Conservation (phyloP, 257 asterid genomes). For the Nicotiana obtusifolia region DNA sequence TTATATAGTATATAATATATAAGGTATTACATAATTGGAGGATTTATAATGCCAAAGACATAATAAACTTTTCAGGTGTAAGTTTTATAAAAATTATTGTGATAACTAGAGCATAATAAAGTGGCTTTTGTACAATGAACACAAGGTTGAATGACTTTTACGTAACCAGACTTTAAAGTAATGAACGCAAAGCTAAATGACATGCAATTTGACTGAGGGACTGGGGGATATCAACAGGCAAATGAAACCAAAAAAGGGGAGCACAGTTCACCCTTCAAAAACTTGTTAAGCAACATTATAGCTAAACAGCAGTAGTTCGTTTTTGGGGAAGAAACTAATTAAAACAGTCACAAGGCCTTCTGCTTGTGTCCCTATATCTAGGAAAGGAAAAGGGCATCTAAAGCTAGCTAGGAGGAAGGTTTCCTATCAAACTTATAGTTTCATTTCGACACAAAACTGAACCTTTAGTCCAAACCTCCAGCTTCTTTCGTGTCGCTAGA, state of each 20-base stretch:
- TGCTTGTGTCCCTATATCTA: slow-evolving; percentile 6
- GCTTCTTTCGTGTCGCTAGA: not conserved
- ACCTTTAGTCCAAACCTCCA: slow-evolving; percentile 7
- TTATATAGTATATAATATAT: no score
- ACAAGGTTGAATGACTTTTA: no score
- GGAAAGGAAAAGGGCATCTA: not conserved
- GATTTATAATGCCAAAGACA: no score
- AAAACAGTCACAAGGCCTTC: not conserved
- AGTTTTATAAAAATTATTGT: no score
- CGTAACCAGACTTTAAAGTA: no score
- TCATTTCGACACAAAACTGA: slow-evolving; percentile 1
- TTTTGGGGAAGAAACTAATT: not conserved
- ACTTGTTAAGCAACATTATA: not conserved
- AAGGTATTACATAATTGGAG: no score
- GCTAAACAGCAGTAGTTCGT: slow-evolving; percentile 9
- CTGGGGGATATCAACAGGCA: not conserved
- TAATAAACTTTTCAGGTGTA: no score
- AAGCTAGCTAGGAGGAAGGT: not conserved
- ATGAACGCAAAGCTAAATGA: no score
- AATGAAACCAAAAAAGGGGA: not conserved
- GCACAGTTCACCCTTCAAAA: not conserved
- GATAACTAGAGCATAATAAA: no score
- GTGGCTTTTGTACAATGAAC: no score
- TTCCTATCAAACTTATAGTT: slow-evolving; percentile 7
- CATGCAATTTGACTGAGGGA: not conserved